Evolutionary conservation across 345 rosid species (phyloP).

Genomic region (Hevea brasiliensis): DNA sequence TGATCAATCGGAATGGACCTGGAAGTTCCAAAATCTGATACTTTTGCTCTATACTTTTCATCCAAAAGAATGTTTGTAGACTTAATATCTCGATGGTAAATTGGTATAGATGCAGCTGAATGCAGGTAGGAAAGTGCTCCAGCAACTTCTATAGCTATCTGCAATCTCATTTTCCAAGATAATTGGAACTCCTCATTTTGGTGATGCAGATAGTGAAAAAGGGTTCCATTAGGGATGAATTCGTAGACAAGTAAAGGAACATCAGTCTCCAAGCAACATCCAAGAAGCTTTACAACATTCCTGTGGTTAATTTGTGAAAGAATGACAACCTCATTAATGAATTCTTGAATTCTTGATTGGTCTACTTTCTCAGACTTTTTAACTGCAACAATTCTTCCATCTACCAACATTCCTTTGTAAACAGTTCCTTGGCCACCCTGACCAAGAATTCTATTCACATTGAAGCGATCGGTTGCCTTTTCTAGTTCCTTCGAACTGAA

Average conservation of each 20-base stretch:
- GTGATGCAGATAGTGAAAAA: conserved; percentile 7
- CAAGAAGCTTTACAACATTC: conserved; percentile 6
- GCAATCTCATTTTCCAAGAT: conserved; percentile 13
- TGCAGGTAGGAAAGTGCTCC: conserved; percentile 17
- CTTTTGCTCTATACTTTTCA: conserved; percentile 19
- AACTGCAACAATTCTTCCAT: conserved; percentile 12
- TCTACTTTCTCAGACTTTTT: neutral
- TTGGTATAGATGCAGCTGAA: conserved; percentile 1
- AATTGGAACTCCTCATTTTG: conserved; percentile 4
- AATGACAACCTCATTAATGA: conserved; percentile 13
- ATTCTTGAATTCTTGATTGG: neutral
- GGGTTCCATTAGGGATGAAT: conserved; percentile 17
- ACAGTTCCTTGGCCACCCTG: conserved; percentile 16
- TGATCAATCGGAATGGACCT: conserved; percentile 15
- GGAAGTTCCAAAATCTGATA: conserved; percentile 27
- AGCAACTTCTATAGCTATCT: neutral
- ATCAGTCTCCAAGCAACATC: conserved; percentile 18
- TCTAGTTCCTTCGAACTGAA: conserved; percentile 11
- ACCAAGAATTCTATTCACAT: conserved; percentile 11
- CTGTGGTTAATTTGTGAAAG: conserved; percentile 17
- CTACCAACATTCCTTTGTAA: conserved; percentile 14
- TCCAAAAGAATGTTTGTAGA: conserved; percentile 26
- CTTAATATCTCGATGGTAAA: conserved; percentile 21
- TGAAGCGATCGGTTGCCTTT: neutral
- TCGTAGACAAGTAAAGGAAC: conserved; percentile 15